Conservation (phyloP, 768 basidiomycete genomes). For the Phylloporus rhodoxanthus region DNA sequence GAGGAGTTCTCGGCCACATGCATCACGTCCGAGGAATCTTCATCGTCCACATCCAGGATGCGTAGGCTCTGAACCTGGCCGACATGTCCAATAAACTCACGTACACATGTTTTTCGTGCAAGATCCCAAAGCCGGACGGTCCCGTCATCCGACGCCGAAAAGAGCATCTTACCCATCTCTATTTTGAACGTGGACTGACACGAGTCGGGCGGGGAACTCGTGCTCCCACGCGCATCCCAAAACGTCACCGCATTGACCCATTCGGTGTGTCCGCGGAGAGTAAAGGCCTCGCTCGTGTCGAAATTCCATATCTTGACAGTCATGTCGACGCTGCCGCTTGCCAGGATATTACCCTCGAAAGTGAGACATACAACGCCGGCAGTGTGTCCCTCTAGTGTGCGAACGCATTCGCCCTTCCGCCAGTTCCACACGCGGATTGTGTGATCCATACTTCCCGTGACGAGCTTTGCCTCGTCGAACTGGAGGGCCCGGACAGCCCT, state of each 20-base stretch:
- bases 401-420: constrained; percentile 81
- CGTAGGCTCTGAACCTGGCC: constrained; percentile 92
- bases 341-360: constrained; percentile 88
- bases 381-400: constrained; percentile 84
- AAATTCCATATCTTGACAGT: constrained; percentile 96
- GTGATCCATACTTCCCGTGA: constrained; percentile 94
- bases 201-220: constrained; percentile 8
- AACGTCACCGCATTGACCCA: constrained; percentile 95
- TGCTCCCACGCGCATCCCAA: constrained; percentile 57
- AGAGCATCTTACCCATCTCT: constrained; percentile 87
- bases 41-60: constrained; percentile 63
- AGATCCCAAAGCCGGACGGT: constrained; percentile 95
- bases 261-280: constrained; percentile 85
- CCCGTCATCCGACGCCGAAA: constrained; percentile 94
- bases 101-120: constrained; percentile 67
- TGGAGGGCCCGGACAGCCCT: constrained; percentile 89
- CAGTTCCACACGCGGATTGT: constrained; percentile 97
- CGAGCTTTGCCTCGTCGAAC: constrained; percentile 91
- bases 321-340: constrained; percentile 89
- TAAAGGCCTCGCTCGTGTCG: constrained; percentile 85
- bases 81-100: constrained; percentile 83
- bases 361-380: constrained; percentile 88
- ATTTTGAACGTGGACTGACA: constrained; percentile 45
- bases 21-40: constrained; percentile 19
- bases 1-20: constrained; percentile 13